These are phyloP conservation scores for Lophium mytilinum DNA, from an alignment of 495 filamentous ascomycete species.

Conservation along the genomic window DNA sequence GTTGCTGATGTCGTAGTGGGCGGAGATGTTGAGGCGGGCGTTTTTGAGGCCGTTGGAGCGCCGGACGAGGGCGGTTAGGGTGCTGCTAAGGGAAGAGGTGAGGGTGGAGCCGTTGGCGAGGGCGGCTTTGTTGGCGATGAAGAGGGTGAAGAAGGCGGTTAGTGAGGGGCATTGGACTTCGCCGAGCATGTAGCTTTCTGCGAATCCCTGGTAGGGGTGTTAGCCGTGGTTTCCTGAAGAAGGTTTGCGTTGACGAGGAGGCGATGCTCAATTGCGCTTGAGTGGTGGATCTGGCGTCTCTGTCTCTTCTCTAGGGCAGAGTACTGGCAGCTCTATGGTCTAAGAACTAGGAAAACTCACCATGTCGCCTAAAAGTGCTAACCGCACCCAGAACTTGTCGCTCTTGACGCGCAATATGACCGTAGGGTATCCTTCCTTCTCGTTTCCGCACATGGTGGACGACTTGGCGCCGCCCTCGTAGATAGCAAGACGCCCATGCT, in stretches of 20 bases:
- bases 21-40: constrained; percentile 54
- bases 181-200: constrained; percentile 62
- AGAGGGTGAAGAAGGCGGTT: constrained; percentile 59
- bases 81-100: constrained; percentile 48
- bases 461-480: constrained; percentile 34
- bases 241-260: no score
- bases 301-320: not conserved
- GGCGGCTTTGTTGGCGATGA: constrained; percentile 52
- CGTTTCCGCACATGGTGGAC: constrained; percentile 31
- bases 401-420: constrained; percentile 47
- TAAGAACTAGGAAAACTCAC: not conserved
- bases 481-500: constrained; percentile 36
- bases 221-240: not conserved
- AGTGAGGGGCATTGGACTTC: constrained; percentile 57
- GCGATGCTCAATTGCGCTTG: no score
- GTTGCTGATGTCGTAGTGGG: constrained; percentile 73
- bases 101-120: constrained; percentile 46
- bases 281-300: no score
- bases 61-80: constrained; percentile 45
- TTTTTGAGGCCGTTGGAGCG: constrained; percentile 57
- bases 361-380: constrained; percentile 62
- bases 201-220: constrained; percentile 44
- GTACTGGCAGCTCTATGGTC: not conserved
- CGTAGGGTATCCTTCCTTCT: constrained; percentile 15
- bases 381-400: constrained; percentile 57